These are phyloP conservation scores for Colletotrichum zoysiae DNA, from an alignment of 2,329 filamentous ascomycete genomes.

Conservation along the genomic window DNA sequence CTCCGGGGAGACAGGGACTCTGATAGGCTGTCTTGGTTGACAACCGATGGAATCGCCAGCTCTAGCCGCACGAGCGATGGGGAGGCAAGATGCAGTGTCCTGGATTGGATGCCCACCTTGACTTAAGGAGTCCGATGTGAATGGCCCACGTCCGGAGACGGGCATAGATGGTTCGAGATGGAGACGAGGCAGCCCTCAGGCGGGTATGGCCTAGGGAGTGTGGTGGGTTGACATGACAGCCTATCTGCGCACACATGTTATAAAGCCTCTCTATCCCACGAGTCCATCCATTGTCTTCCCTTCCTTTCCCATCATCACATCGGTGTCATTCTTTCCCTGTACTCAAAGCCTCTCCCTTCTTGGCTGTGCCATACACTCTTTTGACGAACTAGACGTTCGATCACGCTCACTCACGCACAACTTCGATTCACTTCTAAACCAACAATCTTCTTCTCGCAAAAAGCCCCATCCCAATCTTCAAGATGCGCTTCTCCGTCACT, in stretches of 20 bases:
- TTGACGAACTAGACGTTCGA: conserved; percentile 41
- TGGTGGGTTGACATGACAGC: background rate
- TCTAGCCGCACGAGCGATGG: conserved; percentile 35
- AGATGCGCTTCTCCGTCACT: conserved; percentile 51
- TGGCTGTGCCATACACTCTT: conserved; percentile 42
- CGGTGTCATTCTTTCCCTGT: conserved; percentile 41
- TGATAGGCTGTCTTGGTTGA: background rate
- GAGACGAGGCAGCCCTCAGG: background rate
- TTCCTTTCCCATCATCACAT: conserved; percentile 33
- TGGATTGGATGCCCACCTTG: conserved; percentile 25
- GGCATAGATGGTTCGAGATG: conserved; percentile 35
- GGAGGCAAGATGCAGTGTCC: conserved; percentile 22
- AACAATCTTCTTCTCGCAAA: conserved; percentile 1
- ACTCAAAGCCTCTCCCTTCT: conserved; percentile 38
- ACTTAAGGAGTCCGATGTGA: conserved; percentile 28
- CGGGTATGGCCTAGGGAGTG: background rate
- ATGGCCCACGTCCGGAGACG: conserved; percentile 36
- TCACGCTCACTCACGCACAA: conserved; percentile 40
- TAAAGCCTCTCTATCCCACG: conserved; percentile 32
- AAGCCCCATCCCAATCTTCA: conserved; percentile 40
- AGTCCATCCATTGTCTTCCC: background rate
- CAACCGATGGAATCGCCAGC: conserved; percentile 38
- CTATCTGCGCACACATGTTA: conserved; percentile 14
- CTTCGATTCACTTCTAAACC: conserved; percentile 35
- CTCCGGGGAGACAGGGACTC: conserved; percentile 9